These are phyloP conservation scores for Stevia rebaudiana DNA, from an alignment of 140 eudicot genomes.

Conservation along the genomic window DNA sequence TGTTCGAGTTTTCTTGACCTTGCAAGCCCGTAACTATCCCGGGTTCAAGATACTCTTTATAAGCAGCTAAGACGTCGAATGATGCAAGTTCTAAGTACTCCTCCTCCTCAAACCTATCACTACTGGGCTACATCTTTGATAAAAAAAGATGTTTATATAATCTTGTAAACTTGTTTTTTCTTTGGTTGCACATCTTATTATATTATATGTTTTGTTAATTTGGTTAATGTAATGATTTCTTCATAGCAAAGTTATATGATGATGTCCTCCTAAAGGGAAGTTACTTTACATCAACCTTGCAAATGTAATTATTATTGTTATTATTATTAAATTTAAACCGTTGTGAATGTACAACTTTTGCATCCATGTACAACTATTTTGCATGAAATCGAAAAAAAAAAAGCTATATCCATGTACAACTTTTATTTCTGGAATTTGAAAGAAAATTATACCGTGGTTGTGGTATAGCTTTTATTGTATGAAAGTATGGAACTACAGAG, in stretches of 20 bases:
- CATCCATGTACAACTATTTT: too few species aligned
- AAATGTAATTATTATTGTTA: neutral
- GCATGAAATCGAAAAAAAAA: too few species aligned
- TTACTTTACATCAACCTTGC: neutral
- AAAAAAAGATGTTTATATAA: neutral
- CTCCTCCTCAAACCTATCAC: conserved; percentile 21
- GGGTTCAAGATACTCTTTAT: conserved; percentile 9
- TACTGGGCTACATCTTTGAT: conserved; percentile 14
- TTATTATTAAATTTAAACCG: too few species aligned
- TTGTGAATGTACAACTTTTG: too few species aligned
- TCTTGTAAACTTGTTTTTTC: neutral
- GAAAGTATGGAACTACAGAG: too few species aligned
- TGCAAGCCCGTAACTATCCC: conserved; percentile 45
- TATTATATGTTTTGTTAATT: neutral
- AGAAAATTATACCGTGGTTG: too few species aligned
- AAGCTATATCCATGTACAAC: too few species aligned
- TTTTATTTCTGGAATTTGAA: too few species aligned
- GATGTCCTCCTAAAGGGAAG: neutral
- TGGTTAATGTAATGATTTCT: conserved; percentile 6
- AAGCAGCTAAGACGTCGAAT: conserved; percentile 4
- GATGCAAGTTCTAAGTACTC: neutral
- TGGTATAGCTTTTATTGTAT: too few species aligned
- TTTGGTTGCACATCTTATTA: neutral
- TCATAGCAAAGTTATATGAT: conserved; percentile 7
- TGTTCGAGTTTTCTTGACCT: conserved; percentile 70